Evolutionary conservation across 257 asterid genomes (phyloP).

Genomic region (Solanum sejunctum): DNA sequence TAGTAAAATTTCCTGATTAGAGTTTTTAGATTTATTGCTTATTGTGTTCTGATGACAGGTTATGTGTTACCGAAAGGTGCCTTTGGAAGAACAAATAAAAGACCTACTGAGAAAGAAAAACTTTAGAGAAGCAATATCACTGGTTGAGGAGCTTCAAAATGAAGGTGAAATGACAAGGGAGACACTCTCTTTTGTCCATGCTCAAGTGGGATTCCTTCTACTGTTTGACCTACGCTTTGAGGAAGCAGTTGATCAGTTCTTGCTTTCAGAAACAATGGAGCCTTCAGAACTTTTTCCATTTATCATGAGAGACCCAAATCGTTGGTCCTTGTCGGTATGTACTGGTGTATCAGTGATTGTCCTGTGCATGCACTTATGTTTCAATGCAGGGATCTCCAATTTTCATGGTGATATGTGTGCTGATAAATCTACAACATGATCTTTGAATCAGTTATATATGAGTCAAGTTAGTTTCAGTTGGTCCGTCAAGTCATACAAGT

Average conservation of each 20-base stretch:
- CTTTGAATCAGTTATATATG: not conserved
- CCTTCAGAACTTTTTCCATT: slow-evolving; percentile 97
- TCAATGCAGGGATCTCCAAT: not conserved
- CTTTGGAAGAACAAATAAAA: slow-evolving; percentile 83
- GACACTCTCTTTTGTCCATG: slow-evolving; percentile 67
- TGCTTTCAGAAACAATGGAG: slow-evolving; percentile 84
- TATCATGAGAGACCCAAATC: slow-evolving; percentile 91
- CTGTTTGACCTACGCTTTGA: slow-evolving; percentile 85
- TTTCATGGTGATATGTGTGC: not conserved
- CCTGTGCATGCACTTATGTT: not conserved
- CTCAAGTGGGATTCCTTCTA: slow-evolving; percentile 92
- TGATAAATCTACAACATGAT: not conserved
- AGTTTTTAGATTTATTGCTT: not conserved
- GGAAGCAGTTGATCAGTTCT: slow-evolving; percentile 90
- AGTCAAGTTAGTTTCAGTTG: not conserved
- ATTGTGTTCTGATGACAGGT: slow-evolving; percentile 42
- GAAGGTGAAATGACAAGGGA: slow-evolving; percentile 89
- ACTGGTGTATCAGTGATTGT: not conserved
- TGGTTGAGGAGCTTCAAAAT: slow-evolving; percentile 75
- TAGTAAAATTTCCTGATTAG: not conserved
- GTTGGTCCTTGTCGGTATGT: slow-evolving; percentile 88
- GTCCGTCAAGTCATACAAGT: not conserved
- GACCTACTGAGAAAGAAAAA: slow-evolving; percentile 69
- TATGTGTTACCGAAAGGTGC: slow-evolving; percentile 63
- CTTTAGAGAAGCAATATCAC: slow-evolving; percentile 65